A percentile compares a stretch with the other conserved stretches of the same genome.
These are phyloP conservation scores for Metarhizium guizhouense DNA, from an alignment of 2,329 filamentous ascomycete genomes.

Conservation along the genomic window DNA sequence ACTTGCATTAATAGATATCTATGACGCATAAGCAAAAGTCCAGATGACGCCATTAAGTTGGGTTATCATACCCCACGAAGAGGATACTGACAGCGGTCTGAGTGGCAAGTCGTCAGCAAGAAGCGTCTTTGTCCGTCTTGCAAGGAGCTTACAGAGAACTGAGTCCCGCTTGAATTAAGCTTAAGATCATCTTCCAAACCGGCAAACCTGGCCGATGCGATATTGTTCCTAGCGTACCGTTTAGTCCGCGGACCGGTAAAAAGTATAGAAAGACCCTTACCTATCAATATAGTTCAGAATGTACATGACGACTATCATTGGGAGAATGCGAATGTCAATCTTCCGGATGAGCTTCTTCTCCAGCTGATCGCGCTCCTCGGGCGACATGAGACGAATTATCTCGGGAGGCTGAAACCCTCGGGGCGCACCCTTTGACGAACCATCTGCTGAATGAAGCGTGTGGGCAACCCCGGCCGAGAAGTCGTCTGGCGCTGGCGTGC, in stretches of 20 bases:
- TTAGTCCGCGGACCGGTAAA: background rate
- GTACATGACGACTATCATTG: constrained; percentile 15
- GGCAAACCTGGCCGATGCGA: constrained; percentile 11
- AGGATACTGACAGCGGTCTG: constrained; percentile 40
- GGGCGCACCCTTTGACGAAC: background rate
- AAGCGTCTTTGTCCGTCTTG: background rate
- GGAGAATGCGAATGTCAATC: constrained; percentile 22
- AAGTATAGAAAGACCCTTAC: background rate
- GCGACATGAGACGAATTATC: background rate
- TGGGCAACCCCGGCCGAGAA: background rate
- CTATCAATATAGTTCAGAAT: constrained; percentile 39
- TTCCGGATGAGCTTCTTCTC: constrained; percentile 14
- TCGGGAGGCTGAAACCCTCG: background rate
- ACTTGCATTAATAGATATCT: constrained; percentile 42
- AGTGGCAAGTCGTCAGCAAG: constrained; percentile 1
- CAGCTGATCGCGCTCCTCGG: constrained; percentile 1
- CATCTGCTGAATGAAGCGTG: background rate
- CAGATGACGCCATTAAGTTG: background rate
- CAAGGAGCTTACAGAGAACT: constrained; percentile 9
- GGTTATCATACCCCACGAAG: constrained; percentile 30
- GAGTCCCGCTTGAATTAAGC: constrained; percentile 24
- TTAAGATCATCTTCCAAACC: constrained; percentile 41
- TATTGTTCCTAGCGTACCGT: constrained; percentile 30
- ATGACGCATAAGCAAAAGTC: background rate
- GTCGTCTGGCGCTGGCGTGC: background rate